Evolutionary conservation across 2,329 filamentous ascomycete genomes (phyloP).

Genomic region (Zymoseptoria tritici): DNA sequence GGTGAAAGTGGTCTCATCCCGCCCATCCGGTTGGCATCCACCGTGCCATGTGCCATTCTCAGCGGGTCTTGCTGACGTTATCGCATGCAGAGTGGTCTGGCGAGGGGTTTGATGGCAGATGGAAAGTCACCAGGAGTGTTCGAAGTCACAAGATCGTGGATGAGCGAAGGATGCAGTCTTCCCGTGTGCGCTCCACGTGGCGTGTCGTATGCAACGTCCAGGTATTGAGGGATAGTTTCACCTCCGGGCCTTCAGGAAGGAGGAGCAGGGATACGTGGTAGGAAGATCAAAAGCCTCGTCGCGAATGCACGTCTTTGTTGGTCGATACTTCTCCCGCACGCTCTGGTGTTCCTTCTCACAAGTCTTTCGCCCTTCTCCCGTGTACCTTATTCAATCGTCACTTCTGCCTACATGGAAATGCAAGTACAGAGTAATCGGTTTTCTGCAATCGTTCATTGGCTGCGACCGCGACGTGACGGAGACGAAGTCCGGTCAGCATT

Average conservation of each 20-base stretch:
- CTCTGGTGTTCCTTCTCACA: not conserved
- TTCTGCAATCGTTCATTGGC: not conserved
- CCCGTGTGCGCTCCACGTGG: not conserved
- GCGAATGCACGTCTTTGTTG: not conserved
- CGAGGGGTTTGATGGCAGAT: not conserved
- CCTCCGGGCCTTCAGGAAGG: not conserved
- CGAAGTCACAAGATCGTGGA: not conserved
- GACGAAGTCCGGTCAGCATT: not conserved
- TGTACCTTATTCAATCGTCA: not conserved
- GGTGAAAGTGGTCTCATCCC: constrained; percentile 11
- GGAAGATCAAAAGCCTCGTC: not conserved
- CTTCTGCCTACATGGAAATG: not conserved
- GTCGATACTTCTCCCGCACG: not conserved
- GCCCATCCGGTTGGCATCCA: not conserved
- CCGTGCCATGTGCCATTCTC: not conserved
- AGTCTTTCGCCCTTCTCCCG: not conserved
- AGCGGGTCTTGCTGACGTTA: not conserved
- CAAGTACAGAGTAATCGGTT: not conserved
- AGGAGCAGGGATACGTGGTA: not conserved
- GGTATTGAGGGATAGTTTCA: not conserved
- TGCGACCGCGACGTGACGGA: not conserved
- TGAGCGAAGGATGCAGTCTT: not conserved
- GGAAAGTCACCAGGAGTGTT: not conserved
- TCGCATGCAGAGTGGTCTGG: not conserved
- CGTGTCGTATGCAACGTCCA: not conserved